Evolutionary conservation across 2,329 filamentous ascomycete genomes (phyloP), one percentile per base, ranked within the genome.

Genomic region (Aspergillus flavus): DNA sequence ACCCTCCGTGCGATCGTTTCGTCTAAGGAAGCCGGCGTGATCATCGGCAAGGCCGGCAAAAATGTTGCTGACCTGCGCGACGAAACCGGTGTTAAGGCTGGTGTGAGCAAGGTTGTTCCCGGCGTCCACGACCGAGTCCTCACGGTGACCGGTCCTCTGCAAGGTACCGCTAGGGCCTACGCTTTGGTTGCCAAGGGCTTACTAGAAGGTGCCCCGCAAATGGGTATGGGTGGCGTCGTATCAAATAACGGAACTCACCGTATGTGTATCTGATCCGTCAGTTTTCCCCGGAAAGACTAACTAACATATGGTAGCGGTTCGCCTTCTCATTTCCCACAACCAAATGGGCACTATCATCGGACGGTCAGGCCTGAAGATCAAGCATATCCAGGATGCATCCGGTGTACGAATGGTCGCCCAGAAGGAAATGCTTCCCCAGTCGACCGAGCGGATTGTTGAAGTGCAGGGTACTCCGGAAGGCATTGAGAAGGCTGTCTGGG

Each of bases 301-400:
- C 73, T 71, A 69, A 71, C 56, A 16, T 46, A 56, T 59, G 26
- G 65, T 70, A 99, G 95, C 95, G 65, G 92, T 99, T 79, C 97
- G 97, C 76, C 89, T 99, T 36, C 90, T 99, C 77, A 98, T 99
- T 80, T 99, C 95, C 39, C 94, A 99, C 84, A 98, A 98, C 80
- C 95, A 99, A 82, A 99, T 99, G 95, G 95, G 95, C 66, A 99
- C 95, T 73, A 97, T 99, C 82, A 99, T 99, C 76, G 95, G 95
- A 73, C 89, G 93, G 69, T 92, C 96, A 79, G 95, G 95, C 64
- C 86, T 97, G 70, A 99, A 98, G 85, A 99, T 99, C 85, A 99
- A 99, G 86, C 92, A 97, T 78, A 99, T 99, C 71, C 95, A 99
- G 79, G 95, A 99, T 78, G 90, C 89, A 34, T 98, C 95, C 6